Conservation (phyloP, 805 yeast genomes). For the Metschnikowia cubensis region DNA sequence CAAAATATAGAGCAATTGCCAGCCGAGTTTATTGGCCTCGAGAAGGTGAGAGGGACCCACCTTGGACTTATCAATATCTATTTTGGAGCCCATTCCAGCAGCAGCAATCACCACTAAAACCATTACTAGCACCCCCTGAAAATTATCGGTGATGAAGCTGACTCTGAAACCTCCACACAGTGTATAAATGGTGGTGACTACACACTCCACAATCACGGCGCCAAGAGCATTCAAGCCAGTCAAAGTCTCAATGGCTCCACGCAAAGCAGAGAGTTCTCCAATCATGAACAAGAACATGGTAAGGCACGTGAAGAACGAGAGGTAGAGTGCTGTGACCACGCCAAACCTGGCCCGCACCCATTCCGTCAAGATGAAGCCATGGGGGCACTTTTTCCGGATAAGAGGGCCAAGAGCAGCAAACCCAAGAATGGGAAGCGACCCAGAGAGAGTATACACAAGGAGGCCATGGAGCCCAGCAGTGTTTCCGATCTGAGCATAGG, state of each 20-base stretch:
- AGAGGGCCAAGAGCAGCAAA: slow-evolving; percentile 82
- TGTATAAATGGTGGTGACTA: slow-evolving; percentile 83
- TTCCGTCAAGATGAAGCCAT: slow-evolving; percentile 87
- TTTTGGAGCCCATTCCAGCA: slow-evolving; percentile 73
- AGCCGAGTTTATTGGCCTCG: slow-evolving; percentile 68
- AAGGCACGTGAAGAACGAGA: slow-evolving; percentile 77
- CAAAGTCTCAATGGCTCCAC: slow-evolving; percentile 69
- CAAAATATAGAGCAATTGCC: slow-evolving; percentile 84
- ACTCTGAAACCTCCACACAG: slow-evolving; percentile 85
- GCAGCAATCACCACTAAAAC: slow-evolving; percentile 65
- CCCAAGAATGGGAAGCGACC: slow-evolving; percentile 80
- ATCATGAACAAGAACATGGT: slow-evolving; percentile 86
- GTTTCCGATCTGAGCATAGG: slow-evolving; percentile 85
- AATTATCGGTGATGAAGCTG: slow-evolving; percentile 80
- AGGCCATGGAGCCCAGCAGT: slow-evolving; percentile 84
- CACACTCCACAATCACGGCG: slow-evolving; percentile 79
- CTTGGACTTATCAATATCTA: slow-evolving; percentile 57
- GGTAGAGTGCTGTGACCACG: slow-evolving; percentile 60
- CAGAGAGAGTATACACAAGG: slow-evolving; percentile 71
- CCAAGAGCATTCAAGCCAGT: slow-evolving; percentile 79
- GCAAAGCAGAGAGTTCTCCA: slow-evolving; percentile 78
- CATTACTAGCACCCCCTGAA: slow-evolving; percentile 75
- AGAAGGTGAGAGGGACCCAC: slow-evolving; percentile 65
- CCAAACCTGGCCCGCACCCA: slow-evolving; percentile 92
- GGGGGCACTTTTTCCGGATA: slow-evolving; percentile 74